phyloP scores from a whole-genome alignment of 1,284 basidiomycete genomes.

The Abortiporus biennis region DNA sequence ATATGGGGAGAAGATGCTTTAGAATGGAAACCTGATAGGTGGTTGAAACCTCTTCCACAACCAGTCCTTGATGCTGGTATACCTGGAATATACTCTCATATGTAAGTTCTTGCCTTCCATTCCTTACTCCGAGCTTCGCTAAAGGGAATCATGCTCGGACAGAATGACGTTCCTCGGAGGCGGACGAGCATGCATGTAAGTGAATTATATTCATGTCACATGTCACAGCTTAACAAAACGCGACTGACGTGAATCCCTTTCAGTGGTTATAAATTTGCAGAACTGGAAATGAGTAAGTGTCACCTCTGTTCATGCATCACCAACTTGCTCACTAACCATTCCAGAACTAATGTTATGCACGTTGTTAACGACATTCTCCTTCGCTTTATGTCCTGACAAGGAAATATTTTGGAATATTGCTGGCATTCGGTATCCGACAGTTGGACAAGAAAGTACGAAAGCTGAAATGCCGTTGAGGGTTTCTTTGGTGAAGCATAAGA shows the following conservation, averaged over 20 bases:
- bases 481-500: slow-evolving; percentile 5
- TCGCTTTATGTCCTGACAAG: slow-evolving; percentile 10
- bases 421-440: slow-evolving; percentile 19
- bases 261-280: slow-evolving; percentile 30
- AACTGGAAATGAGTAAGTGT: slow-evolving; percentile 28
- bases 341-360: slow-evolving; percentile 12
- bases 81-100: slow-evolving; percentile 19
- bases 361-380: slow-evolving; percentile 10
- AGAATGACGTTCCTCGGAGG: slow-evolving; percentile 34
- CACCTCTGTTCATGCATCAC: not conserved
- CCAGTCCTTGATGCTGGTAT: slow-evolving; percentile 14
- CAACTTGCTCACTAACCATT: not conserved
- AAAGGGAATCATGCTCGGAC: not conserved
- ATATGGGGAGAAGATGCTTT: slow-evolving; percentile 24
- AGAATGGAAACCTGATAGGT: slow-evolving; percentile 26
- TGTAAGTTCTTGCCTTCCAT: slow-evolving; percentile 11
- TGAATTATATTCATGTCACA: not conserved
- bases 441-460: slow-evolving; percentile 17
- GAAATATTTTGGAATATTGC: slow-evolving; percentile 23
- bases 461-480: slow-evolving; percentile 21
- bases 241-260: not conserved
- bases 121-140: not conserved
- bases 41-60: slow-evolving; percentile 19
- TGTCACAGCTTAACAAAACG: not conserved
- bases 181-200: slow-evolving; percentile 28